phyloP scores from a whole-genome alignment of 345 rosid species.

The Diplotaxis tenuifolia region DNA sequence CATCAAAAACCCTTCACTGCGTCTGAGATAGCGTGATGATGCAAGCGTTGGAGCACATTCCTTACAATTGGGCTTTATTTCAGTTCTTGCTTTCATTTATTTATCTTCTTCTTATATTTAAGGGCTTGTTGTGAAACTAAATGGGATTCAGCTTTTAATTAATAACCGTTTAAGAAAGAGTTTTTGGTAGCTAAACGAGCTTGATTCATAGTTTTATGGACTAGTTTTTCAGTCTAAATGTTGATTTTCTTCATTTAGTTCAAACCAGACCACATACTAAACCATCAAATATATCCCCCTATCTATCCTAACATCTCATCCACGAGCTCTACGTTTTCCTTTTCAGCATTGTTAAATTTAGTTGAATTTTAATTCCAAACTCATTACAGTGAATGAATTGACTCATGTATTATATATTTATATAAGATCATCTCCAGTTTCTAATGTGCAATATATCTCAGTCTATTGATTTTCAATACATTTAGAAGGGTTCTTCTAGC shows the following conservation, averaged over 20 bases:
- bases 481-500: neutral
- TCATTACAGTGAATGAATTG: neutral
- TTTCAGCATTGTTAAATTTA: neutral
- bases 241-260: neutral
- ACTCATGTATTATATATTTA: neutral
- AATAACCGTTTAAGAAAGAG: neutral
- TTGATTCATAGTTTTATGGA: neutral
- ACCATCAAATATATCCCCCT: neutral
- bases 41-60: too few species aligned
- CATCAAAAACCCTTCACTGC: too few species aligned
- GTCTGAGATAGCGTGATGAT: too few species aligned
- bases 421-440: neutral
- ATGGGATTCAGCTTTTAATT: too few species aligned
- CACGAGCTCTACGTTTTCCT: neutral
- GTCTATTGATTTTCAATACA: neutral
- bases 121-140: too few species aligned
- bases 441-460: neutral
- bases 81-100: too few species aligned
- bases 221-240: neutral
- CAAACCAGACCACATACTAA: neutral
- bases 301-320: neutral
- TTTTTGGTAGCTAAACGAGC: neutral
- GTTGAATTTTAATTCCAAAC: neutral
- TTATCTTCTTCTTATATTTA: too few species aligned
- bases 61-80: too few species aligned